These are phyloP conservation scores for Priceomyces haplophilus DNA, from an alignment of 805 yeast species.

Conservation along the genomic window DNA sequence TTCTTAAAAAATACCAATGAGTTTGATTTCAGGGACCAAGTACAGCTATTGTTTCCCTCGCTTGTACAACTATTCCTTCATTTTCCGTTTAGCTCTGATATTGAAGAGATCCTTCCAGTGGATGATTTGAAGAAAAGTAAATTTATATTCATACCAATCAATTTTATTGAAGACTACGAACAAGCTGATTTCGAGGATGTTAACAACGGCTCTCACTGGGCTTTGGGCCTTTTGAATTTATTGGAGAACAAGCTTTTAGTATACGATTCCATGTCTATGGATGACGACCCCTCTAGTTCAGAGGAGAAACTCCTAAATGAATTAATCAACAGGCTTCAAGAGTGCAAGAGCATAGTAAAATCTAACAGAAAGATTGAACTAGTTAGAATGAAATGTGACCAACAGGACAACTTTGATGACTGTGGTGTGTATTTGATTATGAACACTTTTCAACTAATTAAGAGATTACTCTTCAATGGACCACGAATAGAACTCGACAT, in stretches of 20 bases:
- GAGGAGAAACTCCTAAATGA: conserved; percentile 27
- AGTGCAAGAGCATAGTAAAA: conserved; percentile 20
- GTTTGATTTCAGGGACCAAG: conserved; percentile 17
- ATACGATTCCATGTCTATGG: conserved; percentile 57
- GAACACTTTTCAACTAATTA: conserved; percentile 34
- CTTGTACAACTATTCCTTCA: conserved; percentile 60
- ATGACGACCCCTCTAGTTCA: conserved; percentile 31
- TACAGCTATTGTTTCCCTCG: conserved; percentile 51
- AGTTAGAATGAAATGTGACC: conserved; percentile 44
- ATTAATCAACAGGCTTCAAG: conserved; percentile 19
- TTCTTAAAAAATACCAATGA: conserved; percentile 16
- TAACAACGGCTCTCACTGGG: conserved; percentile 79
- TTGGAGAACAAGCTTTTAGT: conserved; percentile 48
- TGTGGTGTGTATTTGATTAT: conserved; percentile 53
- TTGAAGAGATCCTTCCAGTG: conserved; percentile 24
- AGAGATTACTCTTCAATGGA: conserved; percentile 21
- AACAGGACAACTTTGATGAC: conserved; percentile 63
- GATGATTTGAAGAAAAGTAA: conserved; percentile 31
- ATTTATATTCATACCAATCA: conserved; percentile 65
- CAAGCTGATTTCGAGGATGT: conserved; percentile 40
- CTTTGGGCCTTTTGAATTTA: conserved; percentile 52
- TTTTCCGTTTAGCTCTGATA: conserved; percentile 24
- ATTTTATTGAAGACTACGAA: conserved; percentile 54
- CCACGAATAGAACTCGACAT: conserved; percentile 36
- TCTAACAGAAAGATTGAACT: conserved; percentile 24